Evolutionary conservation across 306 rosid genomes (phyloP).

Genomic region (Macrotyloma uniflorum): DNA sequence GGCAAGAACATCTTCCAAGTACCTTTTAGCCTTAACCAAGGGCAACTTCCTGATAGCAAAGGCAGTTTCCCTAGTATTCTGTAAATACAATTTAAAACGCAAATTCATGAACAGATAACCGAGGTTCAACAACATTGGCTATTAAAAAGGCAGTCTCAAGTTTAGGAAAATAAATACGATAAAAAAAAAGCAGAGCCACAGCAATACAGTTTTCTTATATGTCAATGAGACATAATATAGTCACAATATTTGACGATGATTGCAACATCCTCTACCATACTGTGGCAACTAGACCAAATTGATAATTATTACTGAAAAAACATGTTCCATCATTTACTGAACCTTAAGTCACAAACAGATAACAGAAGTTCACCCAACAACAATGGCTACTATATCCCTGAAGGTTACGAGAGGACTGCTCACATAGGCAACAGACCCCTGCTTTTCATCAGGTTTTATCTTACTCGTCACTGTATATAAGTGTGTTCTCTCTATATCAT

Average conservation of each 20-base stretch:
- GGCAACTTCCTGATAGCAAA: slow-evolving; percentile 78
- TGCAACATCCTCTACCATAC: background rate
- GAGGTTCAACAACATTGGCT: too few relatives aligned
- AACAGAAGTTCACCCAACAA: too few relatives aligned
- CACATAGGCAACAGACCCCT: slow-evolving; percentile 58
- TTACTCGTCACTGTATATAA: too few relatives aligned
- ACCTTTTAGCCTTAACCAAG: slow-evolving; percentile 80
- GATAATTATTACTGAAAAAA: background rate
- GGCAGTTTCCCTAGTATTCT: slow-evolving; percentile 95
- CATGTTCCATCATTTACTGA: too few relatives aligned
- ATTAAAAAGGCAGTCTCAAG: background rate
- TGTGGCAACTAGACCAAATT: background rate
- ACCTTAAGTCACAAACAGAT: too few relatives aligned
- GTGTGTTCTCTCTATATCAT: too few relatives aligned
- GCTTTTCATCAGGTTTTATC: too few relatives aligned
- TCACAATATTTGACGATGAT: background rate
- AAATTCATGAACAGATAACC: background rate
- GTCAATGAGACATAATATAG: too few relatives aligned
- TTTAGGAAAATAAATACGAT: background rate
- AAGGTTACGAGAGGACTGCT: slow-evolving; percentile 53
- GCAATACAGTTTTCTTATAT: background rate
- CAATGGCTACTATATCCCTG: slow-evolving; percentile 61
- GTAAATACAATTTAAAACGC: background rate
- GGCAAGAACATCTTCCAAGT: slow-evolving; percentile 85
- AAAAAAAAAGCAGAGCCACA: background rate